Base-by-base conservation (phyloP, 202 grass and related monocot genomes). In the Schoenoplectus tabernaemontani region DNA sequence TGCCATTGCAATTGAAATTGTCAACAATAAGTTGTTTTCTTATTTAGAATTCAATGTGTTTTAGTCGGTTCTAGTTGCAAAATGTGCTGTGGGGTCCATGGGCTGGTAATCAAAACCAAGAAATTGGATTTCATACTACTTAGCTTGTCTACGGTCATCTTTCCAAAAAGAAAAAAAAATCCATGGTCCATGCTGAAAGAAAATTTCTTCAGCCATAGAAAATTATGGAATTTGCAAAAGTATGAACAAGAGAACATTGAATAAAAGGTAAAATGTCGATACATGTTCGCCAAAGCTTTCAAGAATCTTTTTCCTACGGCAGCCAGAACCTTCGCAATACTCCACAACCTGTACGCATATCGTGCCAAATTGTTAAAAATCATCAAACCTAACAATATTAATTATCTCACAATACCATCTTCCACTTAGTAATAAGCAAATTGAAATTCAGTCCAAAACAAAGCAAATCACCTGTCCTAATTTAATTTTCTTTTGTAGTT, bases 251-350 rank as follows among this genome's bases (percentile, higher is more conserved):
- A 79, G 68, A 80, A 39, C 39, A 90, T 65, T 79, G 82, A 90
- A 61, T 88, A 67, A 64, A n/a, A 59, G 56, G 57, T 82, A n/a
- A 23, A 26, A 58, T 13, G 53, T 32, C 17, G 47, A 59, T 78
- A 97, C 94, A 82, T 92, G 82, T 79, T 97, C 91, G 58, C 94
- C 94, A 87, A 97, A 97, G 76, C 84, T 90, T 80, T 92, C 84
- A 19, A 97, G 90, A 51, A 97, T 92, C 87, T 88, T 97, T 84
- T 89, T 87, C 59, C 89, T 77, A 2, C 89, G 85, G 69, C 94
- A 93, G 51, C 78, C 76, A 71, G 87, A 88, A 88, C 67, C 89
- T 92, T 97, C 91, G 87, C 89, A 97, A 78, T 97, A 97, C 8
- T 93, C 91, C 79, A 92, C 81, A 64, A 97, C 90, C 91, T 97